Evolutionary conservation across 2,329 filamentous ascomycete genomes (phyloP), one percentile per base, ranked within the genome.

Genomic region (Coleophoma crateriformis): DNA sequence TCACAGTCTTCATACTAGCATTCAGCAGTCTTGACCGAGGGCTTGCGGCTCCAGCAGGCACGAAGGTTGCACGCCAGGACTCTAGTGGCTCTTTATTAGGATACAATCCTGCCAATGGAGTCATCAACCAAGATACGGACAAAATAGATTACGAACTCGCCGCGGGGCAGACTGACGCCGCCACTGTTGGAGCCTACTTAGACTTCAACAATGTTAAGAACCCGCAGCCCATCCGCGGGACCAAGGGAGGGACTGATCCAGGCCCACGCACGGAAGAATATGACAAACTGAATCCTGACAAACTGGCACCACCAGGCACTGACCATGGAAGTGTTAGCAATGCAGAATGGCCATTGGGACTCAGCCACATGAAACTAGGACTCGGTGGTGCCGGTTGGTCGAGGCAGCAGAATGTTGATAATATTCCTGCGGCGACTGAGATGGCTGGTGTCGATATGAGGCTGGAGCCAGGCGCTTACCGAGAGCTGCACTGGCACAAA

Each of bases 401-500:
- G 1, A 76, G 86, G 20, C 84, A 90, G 66, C 89, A 85, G 1
- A 88, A 84, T 4, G 69, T 82, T 14, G 76, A 81, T 33, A 82
- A 87, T 66, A 72, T 88, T 3, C 75, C 78, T 33, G 77, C 77
- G 7, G 85, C 81, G 57, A 74, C 80, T n/a, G 84, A 89, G 62
- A 76, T 90, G 41, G 87, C 87, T 2, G 82, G 83, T 38, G 87
- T 90, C 48, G 88, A 90, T 64, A 90, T 90, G 87, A 79, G 86
- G 11, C 78, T 90, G 3, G 85, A 84, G 37, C 70, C 80, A 54
- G 85, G 85, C 34, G 86, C 84, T 33, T 88, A 88, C 58, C 83
- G 87, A 27, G 87, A 90, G 64, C 73, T 90, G 8, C 87, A 90
- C 63, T 90, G 87, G 87, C 87, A 90, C 71, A 88, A 87, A 58